phyloP scores from a whole-genome alignment of 306 rosid species.

The Betula pendula region DNA sequence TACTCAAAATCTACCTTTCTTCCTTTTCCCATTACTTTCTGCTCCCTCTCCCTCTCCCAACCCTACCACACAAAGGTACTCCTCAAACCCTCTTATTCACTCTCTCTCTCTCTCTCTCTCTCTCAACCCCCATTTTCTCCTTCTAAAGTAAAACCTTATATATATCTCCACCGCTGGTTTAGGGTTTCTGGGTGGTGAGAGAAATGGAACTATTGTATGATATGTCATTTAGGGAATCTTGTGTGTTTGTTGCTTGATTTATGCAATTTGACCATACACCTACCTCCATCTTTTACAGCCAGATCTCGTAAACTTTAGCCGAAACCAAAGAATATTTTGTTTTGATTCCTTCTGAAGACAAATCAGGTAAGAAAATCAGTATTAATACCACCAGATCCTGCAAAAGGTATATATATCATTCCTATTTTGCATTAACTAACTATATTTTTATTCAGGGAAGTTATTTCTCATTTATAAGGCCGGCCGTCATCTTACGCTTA shows the following conservation, averaged over 20 bases:
- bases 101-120: conserved; percentile 14
- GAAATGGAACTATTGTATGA: background rate
- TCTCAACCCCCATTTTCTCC: conserved; percentile 1
- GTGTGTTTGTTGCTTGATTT: conserved; percentile 5
- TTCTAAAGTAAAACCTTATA: background rate
- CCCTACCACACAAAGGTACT: background rate
- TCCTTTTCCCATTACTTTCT: background rate
- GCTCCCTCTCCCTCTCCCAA: conserved; percentile 13
- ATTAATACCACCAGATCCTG: background rate
- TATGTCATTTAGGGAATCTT: background rate
- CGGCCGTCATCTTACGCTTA: background rate
- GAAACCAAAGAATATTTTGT: background rate
- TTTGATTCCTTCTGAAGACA: background rate
- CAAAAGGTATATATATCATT: background rate
- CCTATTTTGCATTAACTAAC: background rate
- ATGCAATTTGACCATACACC: background rate
- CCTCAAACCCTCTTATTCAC: background rate
- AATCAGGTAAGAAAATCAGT: conserved; percentile 6
- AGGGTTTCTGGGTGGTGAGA: conserved; percentile 3
- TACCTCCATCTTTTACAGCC: background rate
- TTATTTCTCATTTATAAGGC: background rate
- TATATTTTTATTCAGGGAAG: background rate
- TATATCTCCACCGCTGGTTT: conserved; percentile 7
- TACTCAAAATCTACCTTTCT: conserved; percentile 17
- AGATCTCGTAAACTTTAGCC: background rate